phyloP scores from a whole-genome alignment of 2,329 filamentous ascomycete genomes.

The Phialophora chinensis region DNA sequence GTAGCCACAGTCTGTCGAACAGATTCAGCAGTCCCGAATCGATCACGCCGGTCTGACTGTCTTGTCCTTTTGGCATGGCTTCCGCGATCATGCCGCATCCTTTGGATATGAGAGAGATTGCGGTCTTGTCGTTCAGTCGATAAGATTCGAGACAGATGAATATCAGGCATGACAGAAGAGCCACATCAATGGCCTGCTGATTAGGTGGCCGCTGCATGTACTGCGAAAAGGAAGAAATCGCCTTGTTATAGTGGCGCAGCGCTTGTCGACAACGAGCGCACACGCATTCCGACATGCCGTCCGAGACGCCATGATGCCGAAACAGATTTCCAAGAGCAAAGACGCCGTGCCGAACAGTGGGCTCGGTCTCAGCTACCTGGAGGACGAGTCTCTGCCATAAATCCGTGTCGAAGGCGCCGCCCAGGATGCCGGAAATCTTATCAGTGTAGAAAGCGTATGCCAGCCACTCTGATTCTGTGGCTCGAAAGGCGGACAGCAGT shows the following conservation, averaged over 20 bases:
- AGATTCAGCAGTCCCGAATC: neutral
- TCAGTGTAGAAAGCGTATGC: conserved; percentile 11
- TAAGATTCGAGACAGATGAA: conserved; percentile 14
- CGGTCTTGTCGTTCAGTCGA: conserved; percentile 9
- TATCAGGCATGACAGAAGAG: conserved; percentile 12
- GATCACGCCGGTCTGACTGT: neutral
- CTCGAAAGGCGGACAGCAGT: conserved; percentile 17
- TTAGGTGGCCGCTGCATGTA: conserved; percentile 3
- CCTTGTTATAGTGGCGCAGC: conserved; percentile 15
- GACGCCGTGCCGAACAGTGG: conserved; percentile 11
- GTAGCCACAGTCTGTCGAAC: conserved; percentile 18
- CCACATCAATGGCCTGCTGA: conserved; percentile 1
- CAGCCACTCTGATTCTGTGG: conserved; percentile 15
- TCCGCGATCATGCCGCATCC: conserved; percentile 13
- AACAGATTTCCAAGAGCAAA: conserved; percentile 18
- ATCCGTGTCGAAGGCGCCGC: conserved; percentile 11
- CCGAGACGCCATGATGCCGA: conserved; percentile 1
- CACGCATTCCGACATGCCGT: conserved; percentile 5
- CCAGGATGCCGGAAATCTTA: neutral
- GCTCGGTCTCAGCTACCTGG: conserved; percentile 14
- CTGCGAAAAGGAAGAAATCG: conserved; percentile 9
- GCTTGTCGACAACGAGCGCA: conserved; percentile 17
- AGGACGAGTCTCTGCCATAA: conserved; percentile 12
- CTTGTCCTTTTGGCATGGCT: neutral
- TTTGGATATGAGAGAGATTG: conserved; percentile 9